Percentiles rank a stretch among this genome's conserved stretches.
Conservation (phyloP, 2,329 filamentous ascomycete species). For the Tolypocladium album region DNA sequence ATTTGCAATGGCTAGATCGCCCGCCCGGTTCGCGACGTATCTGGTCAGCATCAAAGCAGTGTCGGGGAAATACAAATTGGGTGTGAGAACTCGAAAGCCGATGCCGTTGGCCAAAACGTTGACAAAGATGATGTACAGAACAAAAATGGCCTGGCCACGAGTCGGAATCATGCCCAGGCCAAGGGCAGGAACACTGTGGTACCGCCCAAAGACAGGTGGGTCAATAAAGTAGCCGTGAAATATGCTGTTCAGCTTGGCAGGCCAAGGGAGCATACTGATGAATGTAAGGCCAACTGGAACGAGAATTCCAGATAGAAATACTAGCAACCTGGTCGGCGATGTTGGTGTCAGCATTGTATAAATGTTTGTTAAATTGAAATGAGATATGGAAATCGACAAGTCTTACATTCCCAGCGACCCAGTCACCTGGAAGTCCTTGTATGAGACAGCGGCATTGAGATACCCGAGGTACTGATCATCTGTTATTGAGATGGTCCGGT, state of each 20-base stretch:
- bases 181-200: slow-evolving; percentile 11
- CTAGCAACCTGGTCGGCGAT: not conserved
- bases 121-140: slow-evolving; percentile 25
- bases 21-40: slow-evolving; percentile 28
- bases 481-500: not conserved
- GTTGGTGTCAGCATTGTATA: not conserved
- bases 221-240: slow-evolving; percentile 16
- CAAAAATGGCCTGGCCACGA: slow-evolving; percentile 31
- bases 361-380: not conserved
- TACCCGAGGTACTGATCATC: not conserved
- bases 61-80: slow-evolving; percentile 16
- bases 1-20: slow-evolving; percentile 27
- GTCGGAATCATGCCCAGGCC: slow-evolving; percentile 24
- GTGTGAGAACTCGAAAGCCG: slow-evolving; percentile 14
- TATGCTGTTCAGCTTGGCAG: slow-evolving; percentile 4
- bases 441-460: not conserved
- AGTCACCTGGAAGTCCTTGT: not conserved
- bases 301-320: not conserved
- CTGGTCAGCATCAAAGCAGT: slow-evolving; percentile 16
- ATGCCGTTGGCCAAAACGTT: slow-evolving; percentile 23
- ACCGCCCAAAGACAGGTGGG: slow-evolving; percentile 12
- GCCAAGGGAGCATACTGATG: slow-evolving; percentile 2
- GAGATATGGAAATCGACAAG: no score
- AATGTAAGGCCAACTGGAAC: not conserved
- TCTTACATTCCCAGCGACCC: not conserved